Percentiles rank a stretch among this genome's conserved stretches.
Evolutionary conservation across 441 rosid species (phyloP).

Genomic region (Theobroma grandiflorum): DNA sequence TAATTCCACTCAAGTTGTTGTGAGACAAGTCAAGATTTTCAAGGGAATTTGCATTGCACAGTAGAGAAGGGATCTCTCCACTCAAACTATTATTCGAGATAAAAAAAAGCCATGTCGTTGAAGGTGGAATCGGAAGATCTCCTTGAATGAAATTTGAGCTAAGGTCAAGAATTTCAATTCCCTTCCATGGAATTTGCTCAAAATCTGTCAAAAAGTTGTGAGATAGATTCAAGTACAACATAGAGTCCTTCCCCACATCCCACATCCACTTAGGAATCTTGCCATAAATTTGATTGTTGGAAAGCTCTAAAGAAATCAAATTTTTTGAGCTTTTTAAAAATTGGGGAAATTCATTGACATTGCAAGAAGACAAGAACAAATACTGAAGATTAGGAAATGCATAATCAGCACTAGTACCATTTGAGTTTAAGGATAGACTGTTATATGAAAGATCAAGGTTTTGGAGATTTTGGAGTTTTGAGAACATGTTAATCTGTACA

Average conservation of each 20-base stretch:
- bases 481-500: background rate
- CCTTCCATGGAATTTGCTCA: constrained; percentile 21
- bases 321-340: background rate
- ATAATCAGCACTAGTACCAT: background rate
- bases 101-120: background rate
- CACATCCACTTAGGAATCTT: constrained; percentile 6
- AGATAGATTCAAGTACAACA: constrained; percentile 13
- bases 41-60: constrained; percentile 24
- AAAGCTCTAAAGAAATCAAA: constrained; percentile 18
- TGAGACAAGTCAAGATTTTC: constrained; percentile 33
- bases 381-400: background rate
- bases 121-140: constrained; percentile 24
- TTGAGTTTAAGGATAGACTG: background rate
- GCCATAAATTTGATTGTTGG: constrained; percentile 26
- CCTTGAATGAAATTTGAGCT: constrained; percentile 28
- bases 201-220: constrained; percentile 26
- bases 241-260: background rate
- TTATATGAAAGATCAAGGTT: background rate
- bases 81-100: constrained; percentile 17
- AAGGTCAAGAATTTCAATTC: constrained; percentile 14
- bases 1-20: constrained; percentile 26
- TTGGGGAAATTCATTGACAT: constrained; percentile 23
- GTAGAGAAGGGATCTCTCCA: constrained; percentile 22
- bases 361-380: constrained; percentile 15
- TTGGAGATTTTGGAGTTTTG: background rate